Conservation (phyloP, 331 rosid species). For the Pyracantha coccinea region DNA sequence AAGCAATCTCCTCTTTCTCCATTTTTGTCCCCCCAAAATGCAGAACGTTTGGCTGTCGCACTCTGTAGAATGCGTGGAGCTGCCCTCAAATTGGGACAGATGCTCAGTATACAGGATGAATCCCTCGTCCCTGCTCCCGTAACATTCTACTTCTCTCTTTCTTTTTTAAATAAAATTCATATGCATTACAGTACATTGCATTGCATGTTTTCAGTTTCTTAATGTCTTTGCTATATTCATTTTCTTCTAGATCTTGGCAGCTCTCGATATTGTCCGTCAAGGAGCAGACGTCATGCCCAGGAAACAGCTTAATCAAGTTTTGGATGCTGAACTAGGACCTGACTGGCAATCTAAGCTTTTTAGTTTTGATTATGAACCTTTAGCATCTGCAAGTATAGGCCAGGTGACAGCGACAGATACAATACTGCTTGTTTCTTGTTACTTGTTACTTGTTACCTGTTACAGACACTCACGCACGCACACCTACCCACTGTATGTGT, state of each 20-base stretch:
- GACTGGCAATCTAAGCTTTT: conserved; percentile 67
- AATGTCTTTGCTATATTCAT: neutral
- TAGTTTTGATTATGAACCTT: conserved; percentile 84
- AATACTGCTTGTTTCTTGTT: neutral
- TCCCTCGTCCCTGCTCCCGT: conserved; percentile 95
- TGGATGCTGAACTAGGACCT: conserved; percentile 75
- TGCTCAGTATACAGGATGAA: conserved; percentile 95
- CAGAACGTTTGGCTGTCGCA: conserved; percentile 83
- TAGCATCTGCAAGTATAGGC: conserved; percentile 97
- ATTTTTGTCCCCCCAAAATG: conserved; percentile 66
- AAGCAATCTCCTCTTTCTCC: conserved; percentile 54
- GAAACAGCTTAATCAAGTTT: conserved; percentile 80
- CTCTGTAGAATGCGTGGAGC: conserved; percentile 97
- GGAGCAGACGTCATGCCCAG: conserved; percentile 97
- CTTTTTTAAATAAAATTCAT: neutral
- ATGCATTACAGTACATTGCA: neutral
- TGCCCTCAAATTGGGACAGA: conserved; percentile 91
- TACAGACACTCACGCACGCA: neutral
- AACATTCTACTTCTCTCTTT: neutral
- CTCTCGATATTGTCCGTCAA: conserved; percentile 91
- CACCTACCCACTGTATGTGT: neutral
- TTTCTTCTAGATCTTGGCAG: conserved; percentile 71
- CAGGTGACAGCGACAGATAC: conserved; percentile 45
- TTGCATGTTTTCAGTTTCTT: neutral
- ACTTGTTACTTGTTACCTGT: neutral